Conservation (phyloP, 108 stramenopile genomes). For the Tribonema minus region DNA sequence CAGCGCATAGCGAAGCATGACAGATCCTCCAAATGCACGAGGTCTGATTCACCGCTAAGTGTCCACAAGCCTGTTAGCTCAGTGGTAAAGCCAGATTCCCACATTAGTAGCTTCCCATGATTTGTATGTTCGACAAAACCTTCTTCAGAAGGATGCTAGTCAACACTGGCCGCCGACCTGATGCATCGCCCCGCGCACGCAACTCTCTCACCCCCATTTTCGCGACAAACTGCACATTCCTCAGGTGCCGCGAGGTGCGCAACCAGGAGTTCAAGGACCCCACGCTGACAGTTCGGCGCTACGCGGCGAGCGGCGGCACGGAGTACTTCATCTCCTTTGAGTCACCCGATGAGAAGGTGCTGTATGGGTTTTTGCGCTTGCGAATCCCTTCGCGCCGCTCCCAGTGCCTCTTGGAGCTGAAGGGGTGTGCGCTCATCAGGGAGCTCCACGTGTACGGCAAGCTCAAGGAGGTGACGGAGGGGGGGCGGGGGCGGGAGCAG, state of each 20-base stretch:
- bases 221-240: too few species aligned
- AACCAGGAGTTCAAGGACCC: slow-evolving; percentile 28
- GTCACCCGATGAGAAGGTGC: slow-evolving; percentile 12
- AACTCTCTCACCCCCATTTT: too few species aligned
- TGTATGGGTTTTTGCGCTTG: slow-evolving; percentile 28
- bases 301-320: slow-evolving; percentile 6
- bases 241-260: slow-evolving; percentile 32
- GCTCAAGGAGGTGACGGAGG: slow-evolving; percentile 16
- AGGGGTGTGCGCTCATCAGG: slow-evolving; percentile 14
- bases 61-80: too few species aligned
- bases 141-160: too few species aligned
- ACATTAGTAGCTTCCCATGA: too few species aligned
- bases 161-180: too few species aligned
- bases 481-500: background rate
- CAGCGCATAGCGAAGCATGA: slow-evolving; percentile 1
- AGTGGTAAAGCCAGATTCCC: too few species aligned
- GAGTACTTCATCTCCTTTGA: slow-evolving; percentile 37
- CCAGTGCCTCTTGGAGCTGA: slow-evolving; percentile 5
- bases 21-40: slow-evolving; percentile 7
- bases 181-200: too few species aligned
- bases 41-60: too few species aligned
- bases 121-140: too few species aligned
- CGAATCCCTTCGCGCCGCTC: slow-evolving; percentile 7
- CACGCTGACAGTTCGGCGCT: slow-evolving; percentile 5
- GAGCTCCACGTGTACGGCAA: slow-evolving; percentile 39